Evolutionary conservation across 805 yeast species (phyloP).

Genomic region (Yarrowia hollandica): DNA sequence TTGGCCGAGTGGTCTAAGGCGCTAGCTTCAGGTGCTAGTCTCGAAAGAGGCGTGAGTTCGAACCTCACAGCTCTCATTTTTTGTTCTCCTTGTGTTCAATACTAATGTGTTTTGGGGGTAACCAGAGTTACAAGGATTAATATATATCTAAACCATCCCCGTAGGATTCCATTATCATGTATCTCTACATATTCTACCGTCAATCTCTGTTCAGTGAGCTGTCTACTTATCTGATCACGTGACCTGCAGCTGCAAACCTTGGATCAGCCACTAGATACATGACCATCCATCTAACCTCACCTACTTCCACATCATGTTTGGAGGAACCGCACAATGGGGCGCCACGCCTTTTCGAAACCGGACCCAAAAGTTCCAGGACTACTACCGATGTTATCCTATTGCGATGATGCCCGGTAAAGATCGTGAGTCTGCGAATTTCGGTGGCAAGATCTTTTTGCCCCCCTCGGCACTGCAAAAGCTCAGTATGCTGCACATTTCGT

Average conservation of each 20-base stretch:
- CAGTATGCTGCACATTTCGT: conserved; percentile 84
- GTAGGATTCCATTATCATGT: too few species aligned
- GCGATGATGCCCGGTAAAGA: conserved; percentile 79
- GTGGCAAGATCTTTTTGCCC: conserved; percentile 94
- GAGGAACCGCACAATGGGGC: conserved; percentile 29
- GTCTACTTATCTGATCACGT: too few species aligned
- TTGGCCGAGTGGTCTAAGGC: conserved; percentile 27
- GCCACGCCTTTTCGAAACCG: conserved; percentile 20
- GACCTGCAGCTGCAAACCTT: not conserved
- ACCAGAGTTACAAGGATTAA: too few species aligned
- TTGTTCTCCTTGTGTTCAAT: not conserved
- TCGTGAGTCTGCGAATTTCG: conserved; percentile 75
- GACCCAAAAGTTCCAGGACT: conserved; percentile 67
- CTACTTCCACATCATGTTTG: conserved; percentile 23
- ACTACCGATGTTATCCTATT: conserved; percentile 89
- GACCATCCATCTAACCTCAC: not conserved
- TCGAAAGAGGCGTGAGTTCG: conserved; percentile 34
- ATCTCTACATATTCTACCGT: too few species aligned
- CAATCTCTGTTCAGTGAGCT: too few species aligned
- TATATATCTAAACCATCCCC: too few species aligned
- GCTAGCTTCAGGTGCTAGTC: conserved; percentile 27
- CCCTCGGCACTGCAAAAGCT: conserved; percentile 87
- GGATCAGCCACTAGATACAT: not conserved
- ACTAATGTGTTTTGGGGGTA: too few species aligned
- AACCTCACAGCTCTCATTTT: conserved; percentile 35